A percentile compares a stretch with the other conserved stretches of the same genome.
Conservation (phyloP, 768 basidiomycete species). For the Boletales sp. region DNA sequence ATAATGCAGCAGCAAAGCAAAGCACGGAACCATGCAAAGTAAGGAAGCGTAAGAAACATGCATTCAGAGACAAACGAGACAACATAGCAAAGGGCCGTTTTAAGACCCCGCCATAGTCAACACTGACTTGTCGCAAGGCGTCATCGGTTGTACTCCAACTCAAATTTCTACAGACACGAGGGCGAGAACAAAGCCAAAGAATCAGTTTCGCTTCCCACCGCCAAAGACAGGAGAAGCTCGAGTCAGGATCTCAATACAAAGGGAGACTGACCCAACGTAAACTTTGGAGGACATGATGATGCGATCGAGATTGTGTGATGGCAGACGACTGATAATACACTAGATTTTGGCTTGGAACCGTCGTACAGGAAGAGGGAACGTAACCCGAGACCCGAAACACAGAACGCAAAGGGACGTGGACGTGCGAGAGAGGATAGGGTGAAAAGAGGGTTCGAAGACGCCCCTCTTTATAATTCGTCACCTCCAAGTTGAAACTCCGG, state of each 20-base stretch:
- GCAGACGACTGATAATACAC: conserved; percentile 43
- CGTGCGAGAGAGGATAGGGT: conserved; percentile 42
- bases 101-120: conserved; percentile 37
- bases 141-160: conserved; percentile 98
- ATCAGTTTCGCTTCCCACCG: conserved; percentile 54
- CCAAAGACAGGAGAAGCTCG: conserved; percentile 43
- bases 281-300: conserved; percentile 69
- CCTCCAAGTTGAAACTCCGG: conserved; percentile 49
- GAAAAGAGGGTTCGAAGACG: conserved; percentile 28
- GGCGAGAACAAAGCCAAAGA: conserved; percentile 38
- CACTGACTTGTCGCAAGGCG: conserved; percentile 80
- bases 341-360: conserved; percentile 43
- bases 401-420: conserved; percentile 44
- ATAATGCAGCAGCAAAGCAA: conserved; percentile 14
- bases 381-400: conserved; percentile 54
- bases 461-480: conserved; percentile 41
- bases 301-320: conserved; percentile 19
- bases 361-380: conserved; percentile 51
- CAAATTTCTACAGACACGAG: conserved; percentile 72
- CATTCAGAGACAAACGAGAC: conserved; percentile 36
- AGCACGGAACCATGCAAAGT: conserved; percentile 25
- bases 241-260: conserved; percentile 43
- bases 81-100: conserved; percentile 39
- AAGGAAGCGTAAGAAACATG: conserved; percentile 28
- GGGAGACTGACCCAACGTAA: conserved; percentile 91